Percentiles rank a stretch among this genome's conserved stretches.
Conservation (phyloP, 495 filamentous ascomycete species). For the Aspergillus egyptiacus region DNA sequence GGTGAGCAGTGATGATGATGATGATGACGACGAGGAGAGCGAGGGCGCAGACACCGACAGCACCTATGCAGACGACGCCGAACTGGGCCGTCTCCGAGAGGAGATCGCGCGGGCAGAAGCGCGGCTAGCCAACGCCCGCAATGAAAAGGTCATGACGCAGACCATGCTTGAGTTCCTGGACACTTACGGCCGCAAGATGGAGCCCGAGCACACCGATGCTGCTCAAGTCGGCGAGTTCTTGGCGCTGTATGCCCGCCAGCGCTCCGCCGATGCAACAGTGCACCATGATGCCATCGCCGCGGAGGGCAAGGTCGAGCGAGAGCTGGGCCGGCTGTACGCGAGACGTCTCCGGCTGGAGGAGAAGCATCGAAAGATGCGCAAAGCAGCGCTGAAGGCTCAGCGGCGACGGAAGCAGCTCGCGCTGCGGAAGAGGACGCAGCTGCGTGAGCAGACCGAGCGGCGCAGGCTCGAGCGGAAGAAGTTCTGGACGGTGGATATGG, state of each 20-base stretch:
- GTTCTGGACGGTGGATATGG: constrained; percentile 55
- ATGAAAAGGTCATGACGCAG: constrained; percentile 8
- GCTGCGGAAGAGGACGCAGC: constrained; percentile 20
- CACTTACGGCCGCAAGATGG: constrained; percentile 12
- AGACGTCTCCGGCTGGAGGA: constrained; percentile 10
- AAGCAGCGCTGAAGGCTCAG: constrained; percentile 21
- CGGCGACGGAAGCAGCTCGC: constrained; percentile 14
- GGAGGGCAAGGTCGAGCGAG: not conserved
- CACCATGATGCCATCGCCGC: constrained; percentile 7
- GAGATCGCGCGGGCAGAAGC: constrained; percentile 7
- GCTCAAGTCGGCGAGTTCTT: constrained; percentile 19
- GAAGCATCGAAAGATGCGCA: constrained; percentile 22
- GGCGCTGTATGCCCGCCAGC: constrained; percentile 13
- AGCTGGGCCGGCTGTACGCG: constrained; percentile 9
- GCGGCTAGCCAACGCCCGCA: constrained; percentile 17
- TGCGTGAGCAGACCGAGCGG: constrained; percentile 24
- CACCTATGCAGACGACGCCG: constrained; percentile 18
- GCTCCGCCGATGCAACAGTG: constrained; percentile 2
- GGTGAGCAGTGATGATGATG: constrained; percentile 28
- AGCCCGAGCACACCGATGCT: constrained; percentile 11
- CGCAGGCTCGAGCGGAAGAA: constrained; percentile 45
- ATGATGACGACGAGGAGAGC: constrained; percentile 11
- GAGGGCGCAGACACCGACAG: constrained; percentile 6
- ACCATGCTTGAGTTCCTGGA: constrained; percentile 17
- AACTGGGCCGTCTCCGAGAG: constrained; percentile 6